Evolutionary conservation across 441 rosid species (phyloP).

Genomic region (Lagerstroemia fauriei): DNA sequence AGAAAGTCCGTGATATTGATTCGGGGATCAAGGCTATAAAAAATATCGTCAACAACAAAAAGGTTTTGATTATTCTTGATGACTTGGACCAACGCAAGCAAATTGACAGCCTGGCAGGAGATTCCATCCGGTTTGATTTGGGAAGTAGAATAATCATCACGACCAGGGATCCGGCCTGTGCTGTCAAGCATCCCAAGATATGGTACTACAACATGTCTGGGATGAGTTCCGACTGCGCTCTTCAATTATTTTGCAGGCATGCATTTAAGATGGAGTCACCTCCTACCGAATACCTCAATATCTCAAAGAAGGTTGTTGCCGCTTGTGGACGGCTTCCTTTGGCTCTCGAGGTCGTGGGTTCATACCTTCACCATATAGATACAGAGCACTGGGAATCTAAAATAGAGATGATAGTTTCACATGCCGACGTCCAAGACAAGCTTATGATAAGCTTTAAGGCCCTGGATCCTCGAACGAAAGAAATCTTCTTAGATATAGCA

Average conservation of each 20-base stretch:
- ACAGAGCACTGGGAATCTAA: background rate
- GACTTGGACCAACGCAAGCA: background rate
- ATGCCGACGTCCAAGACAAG: background rate
- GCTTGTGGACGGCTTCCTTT: background rate
- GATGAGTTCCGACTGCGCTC: background rate
- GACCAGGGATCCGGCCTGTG: background rate
- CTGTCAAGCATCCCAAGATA: fast-evolving
- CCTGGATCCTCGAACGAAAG: background rate
- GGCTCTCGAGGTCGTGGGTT: conserved; percentile 21
- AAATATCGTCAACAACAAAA: background rate
- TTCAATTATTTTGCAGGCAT: conserved; percentile 11
- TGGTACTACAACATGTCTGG: background rate
- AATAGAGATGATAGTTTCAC: conserved; percentile 9
- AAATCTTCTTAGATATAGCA: conserved; percentile 16
- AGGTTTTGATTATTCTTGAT: conserved; percentile 8
- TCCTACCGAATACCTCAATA: background rate
- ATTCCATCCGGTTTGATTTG: background rate
- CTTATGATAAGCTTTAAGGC: conserved; percentile 8
- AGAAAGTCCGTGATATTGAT: background rate
- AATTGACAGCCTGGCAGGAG: background rate
- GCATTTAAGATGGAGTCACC: background rate
- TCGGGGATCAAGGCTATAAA: background rate
- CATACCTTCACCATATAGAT: background rate
- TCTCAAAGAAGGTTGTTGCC: background rate
- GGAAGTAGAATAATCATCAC: conserved; percentile 19